These are phyloP conservation scores for Solanum chaucha DNA, from an alignment of 257 asterid genomes.

Conservation along the genomic window DNA sequence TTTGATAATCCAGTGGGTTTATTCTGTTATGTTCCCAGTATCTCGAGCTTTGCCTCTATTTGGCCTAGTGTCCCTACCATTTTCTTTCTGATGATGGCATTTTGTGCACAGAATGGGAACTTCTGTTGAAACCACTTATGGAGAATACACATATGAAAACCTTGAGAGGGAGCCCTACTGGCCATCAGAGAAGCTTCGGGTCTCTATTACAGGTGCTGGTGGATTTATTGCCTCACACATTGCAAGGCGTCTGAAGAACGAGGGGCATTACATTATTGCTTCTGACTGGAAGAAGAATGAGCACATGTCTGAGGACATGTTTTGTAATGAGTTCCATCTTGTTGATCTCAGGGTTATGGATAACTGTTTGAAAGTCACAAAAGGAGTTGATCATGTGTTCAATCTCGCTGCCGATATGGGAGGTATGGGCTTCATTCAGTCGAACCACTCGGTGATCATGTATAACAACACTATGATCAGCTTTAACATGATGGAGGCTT, in stretches of 20 bases:
- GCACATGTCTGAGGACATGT: conserved; percentile 94
- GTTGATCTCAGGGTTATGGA: conserved; percentile 94
- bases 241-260: conserved; percentile 78
- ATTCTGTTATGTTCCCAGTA: not conserved
- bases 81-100: not conserved
- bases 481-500: conserved; percentile 92
- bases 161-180: conserved; percentile 85
- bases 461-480: conserved; percentile 89
- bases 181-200: conserved; percentile 68
- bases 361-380: conserved; percentile 77
- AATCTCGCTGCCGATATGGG: conserved; percentile 98
- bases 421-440: conserved; percentile 96
- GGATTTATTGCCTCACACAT: conserved; percentile 91
- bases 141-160: conserved; percentile 63
- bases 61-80: not conserved
- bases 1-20: not conserved
- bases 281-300: conserved; percentile 96
- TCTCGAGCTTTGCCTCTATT: not conserved
- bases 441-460: conserved; percentile 91
- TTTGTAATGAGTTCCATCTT: conserved; percentile 85
- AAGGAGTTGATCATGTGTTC: conserved; percentile 68
- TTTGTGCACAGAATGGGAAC: conserved; percentile 56
- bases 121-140: conserved; percentile 37
- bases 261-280: conserved; percentile 83
- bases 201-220: conserved; percentile 87